phyloP scores from a whole-genome alignment of 2,329 filamentous ascomycete genomes.

The Fusarium avenaceum region DNA sequence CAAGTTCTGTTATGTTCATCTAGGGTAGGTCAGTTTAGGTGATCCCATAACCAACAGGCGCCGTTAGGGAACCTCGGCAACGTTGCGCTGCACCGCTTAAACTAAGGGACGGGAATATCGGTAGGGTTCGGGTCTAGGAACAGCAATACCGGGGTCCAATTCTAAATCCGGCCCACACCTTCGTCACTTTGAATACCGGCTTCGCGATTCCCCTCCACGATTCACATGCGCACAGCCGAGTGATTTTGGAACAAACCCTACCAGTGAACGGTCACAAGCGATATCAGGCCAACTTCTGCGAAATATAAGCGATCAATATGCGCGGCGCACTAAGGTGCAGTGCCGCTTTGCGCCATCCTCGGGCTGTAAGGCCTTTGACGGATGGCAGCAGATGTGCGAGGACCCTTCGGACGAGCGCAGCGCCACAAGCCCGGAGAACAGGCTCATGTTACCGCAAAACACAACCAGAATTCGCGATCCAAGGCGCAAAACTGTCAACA shows the following conservation, averaged over 20 bases:
- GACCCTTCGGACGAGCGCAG: slow-evolving; percentile 43
- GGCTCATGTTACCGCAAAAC: slow-evolving; percentile 18
- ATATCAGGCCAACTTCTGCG: neutral
- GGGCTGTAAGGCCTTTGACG: slow-evolving; percentile 26
- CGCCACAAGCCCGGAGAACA: slow-evolving; percentile 20
- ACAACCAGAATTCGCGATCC: slow-evolving; percentile 5
- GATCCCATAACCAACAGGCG: slow-evolving; percentile 14
- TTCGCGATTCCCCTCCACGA: slow-evolving; percentile 45
- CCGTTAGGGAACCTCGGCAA: slow-evolving; percentile 38
- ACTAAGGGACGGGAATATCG: slow-evolving; percentile 39
- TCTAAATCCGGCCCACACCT: slow-evolving; percentile 48
- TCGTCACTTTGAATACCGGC: slow-evolving; percentile 46
- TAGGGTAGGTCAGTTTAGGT: slow-evolving; percentile 33
- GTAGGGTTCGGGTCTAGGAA: slow-evolving; percentile 23
- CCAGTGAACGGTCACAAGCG: slow-evolving; percentile 14
- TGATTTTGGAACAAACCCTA: slow-evolving; percentile 20
- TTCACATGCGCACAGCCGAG: slow-evolving; percentile 18
- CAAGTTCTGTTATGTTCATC: slow-evolving; percentile 19
- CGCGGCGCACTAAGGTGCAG: slow-evolving; percentile 37
- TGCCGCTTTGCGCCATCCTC: slow-evolving; percentile 34
- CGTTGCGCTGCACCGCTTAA: slow-evolving; percentile 40
- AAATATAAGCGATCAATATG: slow-evolving; percentile 38
- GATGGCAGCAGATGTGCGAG: slow-evolving; percentile 38
- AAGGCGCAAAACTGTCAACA: slow-evolving; percentile 19
- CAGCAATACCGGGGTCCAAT: slow-evolving; percentile 42